phyloP scores from a whole-genome alignment of 805 yeast genomes.

The Yamadazyma nakazawae region DNA sequence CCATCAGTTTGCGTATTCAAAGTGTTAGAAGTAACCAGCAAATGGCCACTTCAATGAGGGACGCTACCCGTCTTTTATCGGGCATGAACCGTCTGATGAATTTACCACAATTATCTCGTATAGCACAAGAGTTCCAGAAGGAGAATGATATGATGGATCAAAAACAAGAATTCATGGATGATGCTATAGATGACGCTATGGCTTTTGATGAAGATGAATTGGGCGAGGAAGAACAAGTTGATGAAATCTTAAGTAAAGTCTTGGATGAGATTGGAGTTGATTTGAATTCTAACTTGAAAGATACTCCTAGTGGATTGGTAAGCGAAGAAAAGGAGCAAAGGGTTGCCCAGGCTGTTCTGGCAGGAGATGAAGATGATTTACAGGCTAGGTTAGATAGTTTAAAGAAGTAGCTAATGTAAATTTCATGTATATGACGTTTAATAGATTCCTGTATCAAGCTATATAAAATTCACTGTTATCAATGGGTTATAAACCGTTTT shows the following conservation, averaged over 20 bases:
- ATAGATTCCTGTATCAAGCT: too few relatives aligned
- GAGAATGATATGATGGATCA: slow-evolving; percentile 98
- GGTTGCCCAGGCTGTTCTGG: slow-evolving; percentile 57
- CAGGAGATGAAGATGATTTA: slow-evolving; percentile 69
- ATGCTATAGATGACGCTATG: slow-evolving; percentile 95
- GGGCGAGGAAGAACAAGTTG: slow-evolving; percentile 84
- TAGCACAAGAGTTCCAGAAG: slow-evolving; percentile 92
- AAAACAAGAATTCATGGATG: slow-evolving; percentile 98
- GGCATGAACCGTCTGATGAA: slow-evolving; percentile 91
- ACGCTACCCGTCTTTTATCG: slow-evolving; percentile 80
- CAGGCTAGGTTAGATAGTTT: slow-evolving; percentile 86
- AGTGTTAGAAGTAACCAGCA: slow-evolving; percentile 91
- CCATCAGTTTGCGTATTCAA: slow-evolving; percentile 87
- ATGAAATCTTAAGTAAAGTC: slow-evolving; percentile 86
- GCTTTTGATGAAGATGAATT: slow-evolving; percentile 73
- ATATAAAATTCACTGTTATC: too few relatives aligned
- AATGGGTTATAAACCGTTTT: too few relatives aligned
- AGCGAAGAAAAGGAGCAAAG: slow-evolving; percentile 32
- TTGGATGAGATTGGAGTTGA: slow-evolving; percentile 96
- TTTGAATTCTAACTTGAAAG: slow-evolving; percentile 49
- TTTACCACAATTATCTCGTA: slow-evolving; percentile 79
- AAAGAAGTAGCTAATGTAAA: slow-evolving; percentile 43
- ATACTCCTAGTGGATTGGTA: slow-evolving; percentile 44
- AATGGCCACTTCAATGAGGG: slow-evolving; percentile 92
- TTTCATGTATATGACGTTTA: too few relatives aligned